Conservation (phyloP, 345 rosid genomes). For the Eucalyptus tenuipes region DNA sequence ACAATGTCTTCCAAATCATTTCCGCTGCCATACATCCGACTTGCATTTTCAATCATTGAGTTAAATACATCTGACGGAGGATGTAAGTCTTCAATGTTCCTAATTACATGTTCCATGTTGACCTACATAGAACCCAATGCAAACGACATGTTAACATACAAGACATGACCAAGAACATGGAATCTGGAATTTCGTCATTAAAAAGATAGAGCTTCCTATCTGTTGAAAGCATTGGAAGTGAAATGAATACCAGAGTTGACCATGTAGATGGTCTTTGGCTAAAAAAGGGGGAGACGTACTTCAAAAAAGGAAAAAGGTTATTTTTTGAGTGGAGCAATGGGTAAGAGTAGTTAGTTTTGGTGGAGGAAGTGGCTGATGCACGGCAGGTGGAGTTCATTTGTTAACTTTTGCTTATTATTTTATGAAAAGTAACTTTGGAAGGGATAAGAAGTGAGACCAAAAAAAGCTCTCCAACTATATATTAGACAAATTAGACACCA, state of each 20-base stretch:
- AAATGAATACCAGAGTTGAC: background rate
- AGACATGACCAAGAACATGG: background rate
- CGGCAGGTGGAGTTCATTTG: background rate
- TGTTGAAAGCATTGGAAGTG: background rate
- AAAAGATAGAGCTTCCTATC: background rate
- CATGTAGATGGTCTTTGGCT: background rate
- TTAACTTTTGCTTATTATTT: background rate
- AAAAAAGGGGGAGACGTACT: background rate
- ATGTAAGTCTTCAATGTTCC: constrained; percentile 37
- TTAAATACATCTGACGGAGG: constrained; percentile 49
- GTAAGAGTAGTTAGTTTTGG: background rate
- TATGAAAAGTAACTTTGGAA: background rate
- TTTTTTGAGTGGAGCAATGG: background rate
- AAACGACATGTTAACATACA: background rate
- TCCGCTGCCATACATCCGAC: constrained; percentile 8
- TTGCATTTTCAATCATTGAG: constrained; percentile 48
- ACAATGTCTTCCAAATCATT: constrained; percentile 25
- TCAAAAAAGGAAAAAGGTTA: background rate
- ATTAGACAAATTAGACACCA: background rate
- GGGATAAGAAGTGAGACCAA: background rate
- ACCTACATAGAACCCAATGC: constrained; percentile 13
- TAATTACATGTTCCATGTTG: constrained; percentile 32
- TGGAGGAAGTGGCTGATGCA: background rate
- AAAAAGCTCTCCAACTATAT: background rate
- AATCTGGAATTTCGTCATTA: background rate